These are phyloP conservation scores for Calycina marina DNA, from an alignment of 2,329 filamentous ascomycete species.

Conservation along the genomic window DNA sequence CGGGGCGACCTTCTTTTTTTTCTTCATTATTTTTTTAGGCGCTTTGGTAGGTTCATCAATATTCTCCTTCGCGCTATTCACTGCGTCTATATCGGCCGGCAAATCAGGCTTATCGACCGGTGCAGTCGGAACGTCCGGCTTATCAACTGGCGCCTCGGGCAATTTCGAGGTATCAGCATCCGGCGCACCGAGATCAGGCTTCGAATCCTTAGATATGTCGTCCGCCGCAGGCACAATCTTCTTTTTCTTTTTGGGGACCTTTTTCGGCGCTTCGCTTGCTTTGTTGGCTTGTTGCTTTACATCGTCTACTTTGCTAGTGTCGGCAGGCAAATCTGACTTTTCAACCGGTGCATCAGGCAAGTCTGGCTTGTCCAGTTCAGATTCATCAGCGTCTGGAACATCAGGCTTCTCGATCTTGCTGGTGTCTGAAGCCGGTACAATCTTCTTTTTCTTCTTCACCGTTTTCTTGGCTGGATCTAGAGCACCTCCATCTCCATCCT, in stretches of 20 bases:
- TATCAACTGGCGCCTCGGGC: background rate
- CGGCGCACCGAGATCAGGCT: slow-evolving; percentile 1
- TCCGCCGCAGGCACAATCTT: slow-evolving; percentile 2
- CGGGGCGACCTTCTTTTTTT: no score
- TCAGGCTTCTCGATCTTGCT: slow-evolving; percentile 1
- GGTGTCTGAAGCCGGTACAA: background rate
- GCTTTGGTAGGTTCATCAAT: no score
- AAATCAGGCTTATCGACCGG: slow-evolving; percentile 5
- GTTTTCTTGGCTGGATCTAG: slow-evolving; percentile 5
- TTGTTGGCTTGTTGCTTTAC: background rate
- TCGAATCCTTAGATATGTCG: background rate
- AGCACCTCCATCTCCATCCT: slow-evolving; percentile 1
- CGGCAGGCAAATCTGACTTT: no score
- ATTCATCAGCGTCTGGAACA: background rate
- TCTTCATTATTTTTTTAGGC: no score
- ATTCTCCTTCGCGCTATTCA: no score
- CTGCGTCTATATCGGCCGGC: no score
- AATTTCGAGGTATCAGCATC: background rate
- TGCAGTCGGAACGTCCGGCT: slow-evolving; percentile 1
- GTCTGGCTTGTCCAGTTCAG: background rate
- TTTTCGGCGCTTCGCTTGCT: background rate
- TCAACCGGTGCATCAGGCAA: background rate
- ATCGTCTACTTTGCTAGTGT: no score
- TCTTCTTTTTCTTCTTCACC: slow-evolving; percentile 7
- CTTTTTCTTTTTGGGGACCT: slow-evolving; percentile 1